phyloP scores from a whole-genome alignment of 2,329 filamentous ascomycete species.

The Colletotrichum sp. region DNA sequence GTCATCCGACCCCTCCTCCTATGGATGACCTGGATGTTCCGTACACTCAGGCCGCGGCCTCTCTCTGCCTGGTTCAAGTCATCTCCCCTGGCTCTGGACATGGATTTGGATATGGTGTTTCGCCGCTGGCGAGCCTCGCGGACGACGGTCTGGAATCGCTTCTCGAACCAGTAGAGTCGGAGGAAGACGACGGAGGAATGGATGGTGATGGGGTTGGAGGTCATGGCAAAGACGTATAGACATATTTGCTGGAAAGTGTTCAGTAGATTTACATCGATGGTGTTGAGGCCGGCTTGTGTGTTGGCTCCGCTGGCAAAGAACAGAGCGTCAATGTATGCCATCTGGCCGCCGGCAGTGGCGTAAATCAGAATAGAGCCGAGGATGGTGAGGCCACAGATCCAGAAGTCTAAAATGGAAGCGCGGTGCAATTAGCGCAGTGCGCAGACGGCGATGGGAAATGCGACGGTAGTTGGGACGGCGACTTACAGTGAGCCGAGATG shows the following conservation, averaged over 20 bases:
- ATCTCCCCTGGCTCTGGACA: constrained; percentile 49
- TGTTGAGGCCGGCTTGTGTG: constrained; percentile 94
- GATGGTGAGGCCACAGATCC: constrained; percentile 77
- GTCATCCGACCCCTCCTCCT: constrained; percentile 60
- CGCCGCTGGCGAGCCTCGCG: constrained; percentile 73
- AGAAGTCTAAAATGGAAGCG: constrained; percentile 63
- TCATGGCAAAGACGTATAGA: constrained; percentile 73
- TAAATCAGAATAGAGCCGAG: constrained; percentile 81
- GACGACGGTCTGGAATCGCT: constrained; percentile 86
- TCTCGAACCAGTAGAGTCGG: constrained; percentile 97
- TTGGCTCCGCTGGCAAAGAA: constrained; percentile 86
- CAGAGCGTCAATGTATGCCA: constrained; percentile 85
- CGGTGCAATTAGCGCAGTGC: constrained; percentile 8
- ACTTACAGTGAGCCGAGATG: constrained; percentile 79
- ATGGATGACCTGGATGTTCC: constrained; percentile 71
- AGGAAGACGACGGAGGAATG: constrained; percentile 89
- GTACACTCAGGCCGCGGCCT: constrained; percentile 55
- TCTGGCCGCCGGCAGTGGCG: constrained; percentile 56
- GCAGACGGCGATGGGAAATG: background rate
- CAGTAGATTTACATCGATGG: constrained; percentile 70
- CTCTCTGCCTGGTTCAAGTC: constrained; percentile 58
- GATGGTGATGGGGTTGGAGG: constrained; percentile 84
- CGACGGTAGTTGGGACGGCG: constrained; percentile 2
- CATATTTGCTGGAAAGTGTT: constrained; percentile 77
- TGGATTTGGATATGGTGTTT: constrained; percentile 66